Conservation (phyloP, 768 basidiomycete species). For the Amanita rimosa region DNA sequence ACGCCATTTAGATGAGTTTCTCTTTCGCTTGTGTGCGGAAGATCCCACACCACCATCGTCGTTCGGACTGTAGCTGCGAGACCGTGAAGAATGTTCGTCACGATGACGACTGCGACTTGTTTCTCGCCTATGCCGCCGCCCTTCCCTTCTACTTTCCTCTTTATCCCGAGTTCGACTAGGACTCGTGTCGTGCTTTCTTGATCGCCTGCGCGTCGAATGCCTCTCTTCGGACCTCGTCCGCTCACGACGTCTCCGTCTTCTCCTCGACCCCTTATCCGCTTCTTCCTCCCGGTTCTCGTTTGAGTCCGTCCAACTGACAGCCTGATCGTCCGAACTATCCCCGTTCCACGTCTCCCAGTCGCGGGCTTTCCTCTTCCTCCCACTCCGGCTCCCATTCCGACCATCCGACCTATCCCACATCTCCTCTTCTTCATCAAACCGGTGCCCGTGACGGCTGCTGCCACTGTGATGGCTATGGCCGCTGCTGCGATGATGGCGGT, state of each 20-base stretch:
- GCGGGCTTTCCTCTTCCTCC: conserved; percentile 23
- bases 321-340: conserved; percentile 19
- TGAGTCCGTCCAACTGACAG: conserved; percentile 9
- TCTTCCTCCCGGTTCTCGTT: conserved; percentile 2
- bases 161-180: neutral
- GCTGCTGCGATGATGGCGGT: neutral
- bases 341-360: conserved; percentile 43
- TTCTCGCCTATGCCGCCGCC: neutral
- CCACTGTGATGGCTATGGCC: conserved; percentile 9
- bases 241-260: conserved; percentile 16
- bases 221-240: conserved; percentile 10
- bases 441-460: conserved; percentile 4
- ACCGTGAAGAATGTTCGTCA: neutral
- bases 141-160: neutral
- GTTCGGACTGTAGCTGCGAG: neutral
- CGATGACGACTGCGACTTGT: neutral
- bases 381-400: conserved; percentile 32
- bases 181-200: conserved; percentile 4
- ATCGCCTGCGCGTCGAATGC: neutral
- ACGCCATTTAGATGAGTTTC: neutral
- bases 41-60: neutral
- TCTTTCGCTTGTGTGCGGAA: neutral
- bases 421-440: conserved; percentile 18
- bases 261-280: conserved; percentile 18
- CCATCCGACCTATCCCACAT: conserved; percentile 46